Base-by-base conservation (phyloP, 2,329 filamentous ascomycete genomes). In the Botrytis deweyae region DNA sequence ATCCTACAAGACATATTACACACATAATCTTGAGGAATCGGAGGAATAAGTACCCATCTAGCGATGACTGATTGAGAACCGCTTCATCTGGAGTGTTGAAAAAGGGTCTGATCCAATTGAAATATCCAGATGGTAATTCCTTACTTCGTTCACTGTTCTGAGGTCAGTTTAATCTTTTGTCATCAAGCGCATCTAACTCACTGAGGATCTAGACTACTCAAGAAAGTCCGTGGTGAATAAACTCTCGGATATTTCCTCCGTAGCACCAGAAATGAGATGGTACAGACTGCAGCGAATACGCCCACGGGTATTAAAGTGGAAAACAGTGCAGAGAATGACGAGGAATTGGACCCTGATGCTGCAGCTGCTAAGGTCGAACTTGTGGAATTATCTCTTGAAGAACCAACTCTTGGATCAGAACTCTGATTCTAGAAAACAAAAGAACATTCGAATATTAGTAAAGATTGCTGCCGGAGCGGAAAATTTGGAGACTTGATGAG, bases 21-120 rank as follows among this genome's bases (percentile, higher is more conserved):
- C 88, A 86, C 33, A 87, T 81, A 42, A 91, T 85, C 80, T 91
- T 91, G 72, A 92, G 82, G 77, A 91, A 91, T 38, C 90, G 88
- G 33, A 92, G 84, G 77, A 91, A 87, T 18, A 92, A 84, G 79
- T 89, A 92, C 18, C 87, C 88, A 80, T 92, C 90, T 74, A 92
- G 84, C 1, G 89, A 90, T 78, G 89, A 87, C 78, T 92, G 89
- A 75, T 90, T 89, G 58, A 92, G 84, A 29, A 90, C 86, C 25
- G 75, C 76, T 0, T 76, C 76, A 72, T 82, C 79, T 38, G 81
- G 80, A 10, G 80, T 79, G 10, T 79, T 77, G 74, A 78, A 81
- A 67, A 82, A 82, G 16, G 78, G 76, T 52, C 75, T 78, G 29
- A 82, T 72, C 81, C 81, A 83, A 73, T 81, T 80, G 73, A 83